A percentile compares a stretch with the other conserved stretches of the same genome.
phyloP scores from a whole-genome alignment of 192 early-diverging fungal species.

The Podochytrium sp. region DNA sequence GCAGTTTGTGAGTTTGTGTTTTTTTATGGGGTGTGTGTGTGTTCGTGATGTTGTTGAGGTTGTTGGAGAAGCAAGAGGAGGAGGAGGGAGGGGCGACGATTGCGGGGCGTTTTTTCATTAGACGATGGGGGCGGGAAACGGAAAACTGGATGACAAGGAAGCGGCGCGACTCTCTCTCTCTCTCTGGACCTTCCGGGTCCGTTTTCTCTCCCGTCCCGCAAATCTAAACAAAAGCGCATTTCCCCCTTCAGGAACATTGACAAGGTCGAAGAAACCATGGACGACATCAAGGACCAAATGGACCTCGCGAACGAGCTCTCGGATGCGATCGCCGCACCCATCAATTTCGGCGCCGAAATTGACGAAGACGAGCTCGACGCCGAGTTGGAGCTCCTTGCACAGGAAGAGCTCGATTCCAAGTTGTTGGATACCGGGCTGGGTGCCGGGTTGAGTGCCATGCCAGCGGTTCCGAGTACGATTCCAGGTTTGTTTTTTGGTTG shows the following conservation, averaged over 20 bases:
- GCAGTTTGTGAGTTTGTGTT: conserved; percentile 65
- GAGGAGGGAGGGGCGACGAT: no score
- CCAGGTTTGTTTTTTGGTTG: conserved; percentile 59
- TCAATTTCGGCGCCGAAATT: conserved; percentile 83
- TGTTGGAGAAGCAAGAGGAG: no score
- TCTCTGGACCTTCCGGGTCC: background rate
- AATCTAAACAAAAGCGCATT: background rate
- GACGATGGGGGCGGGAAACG: no score
- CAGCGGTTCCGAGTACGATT: conserved; percentile 60
- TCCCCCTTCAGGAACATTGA: conserved; percentile 86
- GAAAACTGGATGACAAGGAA: no score
- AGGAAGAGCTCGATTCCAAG: conserved; percentile 87
- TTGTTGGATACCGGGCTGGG: conserved; percentile 71
- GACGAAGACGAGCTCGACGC: conserved; percentile 92
- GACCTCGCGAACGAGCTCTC: conserved; percentile 93
- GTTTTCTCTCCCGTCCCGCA: background rate
- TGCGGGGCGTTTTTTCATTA: no score
- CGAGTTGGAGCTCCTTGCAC: conserved; percentile 91
- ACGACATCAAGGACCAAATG: conserved; percentile 97
- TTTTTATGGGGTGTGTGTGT: no score
- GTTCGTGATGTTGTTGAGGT: no score
- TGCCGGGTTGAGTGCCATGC: conserved; percentile 42
- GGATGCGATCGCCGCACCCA: conserved; percentile 89
- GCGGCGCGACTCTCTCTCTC: no score
- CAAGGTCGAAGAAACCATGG: conserved; percentile 95